Evolutionary conservation across 2,329 filamentous ascomycete genomes (phyloP).

Genomic region (Fusarium zealandicum): DNA sequence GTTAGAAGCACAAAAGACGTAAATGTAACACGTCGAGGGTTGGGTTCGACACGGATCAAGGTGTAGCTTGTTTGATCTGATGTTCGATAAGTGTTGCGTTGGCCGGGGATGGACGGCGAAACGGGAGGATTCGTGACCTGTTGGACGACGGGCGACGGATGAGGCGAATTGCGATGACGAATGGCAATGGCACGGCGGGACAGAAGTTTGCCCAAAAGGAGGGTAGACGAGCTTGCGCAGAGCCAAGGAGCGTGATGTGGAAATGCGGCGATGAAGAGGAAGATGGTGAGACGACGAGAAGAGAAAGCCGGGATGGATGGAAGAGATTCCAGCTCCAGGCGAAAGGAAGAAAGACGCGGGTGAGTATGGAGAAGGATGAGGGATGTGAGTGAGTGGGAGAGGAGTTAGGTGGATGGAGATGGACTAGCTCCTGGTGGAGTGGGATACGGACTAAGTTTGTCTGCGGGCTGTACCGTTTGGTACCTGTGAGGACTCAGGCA

Average conservation of each 20-base stretch:
- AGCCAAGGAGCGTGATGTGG: slow-evolving; percentile 51
- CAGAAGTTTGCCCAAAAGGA: slow-evolving; percentile 49
- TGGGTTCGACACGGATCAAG: slow-evolving; percentile 39
- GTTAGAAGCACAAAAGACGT: slow-evolving; percentile 47
- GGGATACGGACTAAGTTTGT: slow-evolving; percentile 31
- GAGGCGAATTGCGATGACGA: slow-evolving; percentile 41
- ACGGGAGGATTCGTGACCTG: slow-evolving; percentile 34
- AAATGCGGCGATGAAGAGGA: slow-evolving; percentile 46
- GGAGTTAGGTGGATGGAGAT: slow-evolving; percentile 39
- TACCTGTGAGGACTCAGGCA: too few species aligned
- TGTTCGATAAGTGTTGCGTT: slow-evolving; percentile 33
- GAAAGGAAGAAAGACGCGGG: slow-evolving; percentile 41
- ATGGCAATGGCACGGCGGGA: slow-evolving; percentile 44
- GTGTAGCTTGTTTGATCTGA: slow-evolving; percentile 35
- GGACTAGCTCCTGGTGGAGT: slow-evolving; percentile 35
- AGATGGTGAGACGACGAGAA: slow-evolving; percentile 52
- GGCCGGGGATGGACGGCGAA: slow-evolving; percentile 36
- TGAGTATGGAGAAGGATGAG: slow-evolving; percentile 38
- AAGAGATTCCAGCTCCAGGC: slow-evolving; percentile 48
- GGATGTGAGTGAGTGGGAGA: slow-evolving; percentile 33
- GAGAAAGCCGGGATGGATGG: slow-evolving; percentile 53
- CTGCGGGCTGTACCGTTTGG: slow-evolving; percentile 20
- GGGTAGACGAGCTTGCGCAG: slow-evolving; percentile 46
- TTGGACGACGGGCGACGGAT: slow-evolving; percentile 36
- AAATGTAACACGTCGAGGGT: slow-evolving; percentile 49